Evolutionary conservation across 345 rosid genomes (phyloP), one percentile per base, ranked within the genome.

Genomic region (Capsella bursapastoris): DNA sequence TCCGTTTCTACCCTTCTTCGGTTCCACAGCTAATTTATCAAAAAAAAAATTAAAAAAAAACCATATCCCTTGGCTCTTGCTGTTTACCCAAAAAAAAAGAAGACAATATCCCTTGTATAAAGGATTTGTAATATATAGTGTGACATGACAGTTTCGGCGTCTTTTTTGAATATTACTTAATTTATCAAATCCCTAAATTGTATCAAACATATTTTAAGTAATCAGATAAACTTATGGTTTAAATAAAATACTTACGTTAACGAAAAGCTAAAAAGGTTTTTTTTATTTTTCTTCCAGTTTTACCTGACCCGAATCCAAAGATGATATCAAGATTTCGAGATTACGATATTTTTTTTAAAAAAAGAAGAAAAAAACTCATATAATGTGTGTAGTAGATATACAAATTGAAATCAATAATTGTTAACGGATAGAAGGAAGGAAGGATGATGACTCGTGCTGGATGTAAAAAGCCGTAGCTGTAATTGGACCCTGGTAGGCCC

Each of bases 381-480:
- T 9, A 29, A 10, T 15, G 68, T 10, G 55, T 22, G 25, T 22
- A 22, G 25, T 14, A 29, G 8, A 50, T 5, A 50, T 45, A 56
- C 22, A 47, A 56, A 64, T 22, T 5, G 32, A 66, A 48, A 66
- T 38, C 78, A 60, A 60, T 60, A 60, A 51, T 66, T 51, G 38
- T 12, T 25, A 34, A 6, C 15, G 50, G 69, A 75, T 71, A 51
- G 25, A 22, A 22, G 25, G 2, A 22, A 22, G 25, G 25, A 22
- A 22, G 48, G 57, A 52, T 47, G 37, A 7, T 41, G 56, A 52
- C 57, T 68, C 50, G 51, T 75, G 74, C 70, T 75, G 49, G 50
- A 68, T 68, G 64, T 27, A 60, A 68, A 68, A 68, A 53, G 70
- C 70, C 58, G 58, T 44, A 61, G 70, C 14, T 75, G 69, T 75